A percentile compares a stretch with the other conserved stretches of the same genome.
These are phyloP conservation scores for Scheffersomyces illinoinensis DNA, from an alignment of 1,139 yeast species.

Conservation along the genomic window DNA sequence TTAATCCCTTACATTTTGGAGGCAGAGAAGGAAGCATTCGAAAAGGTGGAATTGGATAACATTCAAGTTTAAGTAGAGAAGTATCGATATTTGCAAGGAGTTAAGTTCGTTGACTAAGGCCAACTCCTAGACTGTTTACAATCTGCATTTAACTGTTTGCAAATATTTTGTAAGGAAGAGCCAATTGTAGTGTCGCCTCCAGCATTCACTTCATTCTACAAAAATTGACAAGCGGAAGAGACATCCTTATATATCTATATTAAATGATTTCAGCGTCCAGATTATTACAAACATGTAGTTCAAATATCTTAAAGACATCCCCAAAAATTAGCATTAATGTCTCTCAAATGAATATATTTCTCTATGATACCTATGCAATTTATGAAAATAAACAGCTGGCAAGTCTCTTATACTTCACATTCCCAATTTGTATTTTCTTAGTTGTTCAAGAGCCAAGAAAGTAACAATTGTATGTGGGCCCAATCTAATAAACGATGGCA, in stretches of 20 bases:
- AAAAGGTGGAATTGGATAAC: conserved; percentile 86
- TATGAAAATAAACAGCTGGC: neutral
- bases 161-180: no score
- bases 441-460: conserved; percentile 76
- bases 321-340: neutral
- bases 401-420: conserved; percentile 24
- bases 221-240: neutral
- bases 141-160: neutral
- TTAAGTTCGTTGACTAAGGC: neutral
- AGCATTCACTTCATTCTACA: neutral
- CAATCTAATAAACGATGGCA: conserved; percentile 80
- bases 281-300: neutral
- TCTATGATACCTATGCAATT: neutral
- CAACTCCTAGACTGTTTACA: no score
- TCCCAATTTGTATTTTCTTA: conserved; percentile 60
- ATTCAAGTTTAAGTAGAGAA: conserved; percentile 39
- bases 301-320: no score
- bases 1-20: conserved; percentile 87
- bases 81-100: neutral
- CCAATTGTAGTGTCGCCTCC: neutral
- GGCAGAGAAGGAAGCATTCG: conserved; percentile 90
- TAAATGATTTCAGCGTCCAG: neutral
- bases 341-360: neutral
- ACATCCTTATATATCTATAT: neutral
- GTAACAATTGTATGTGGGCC: conserved; percentile 92